phyloP scores from a whole-genome alignment of 352 stramenopile genomes.

The Thalassiosira exigua region DNA sequence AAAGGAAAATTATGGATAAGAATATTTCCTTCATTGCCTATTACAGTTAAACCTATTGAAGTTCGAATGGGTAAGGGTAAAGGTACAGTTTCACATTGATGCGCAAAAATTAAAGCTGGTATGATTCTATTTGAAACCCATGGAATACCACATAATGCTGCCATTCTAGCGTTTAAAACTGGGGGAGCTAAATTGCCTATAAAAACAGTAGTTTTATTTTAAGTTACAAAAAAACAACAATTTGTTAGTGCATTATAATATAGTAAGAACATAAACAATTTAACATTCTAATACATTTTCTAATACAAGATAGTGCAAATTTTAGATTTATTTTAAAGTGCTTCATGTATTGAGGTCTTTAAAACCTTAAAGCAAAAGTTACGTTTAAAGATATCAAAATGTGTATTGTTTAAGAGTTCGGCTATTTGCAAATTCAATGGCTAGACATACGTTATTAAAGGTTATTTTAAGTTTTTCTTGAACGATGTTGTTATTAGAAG shows the following conservation, averaged over 20 bases:
- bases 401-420: no score
- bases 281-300: no score
- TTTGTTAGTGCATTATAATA: no score
- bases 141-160: conserved; percentile 15
- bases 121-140: conserved; percentile 32
- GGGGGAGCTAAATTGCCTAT: conserved; percentile 33
- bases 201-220: conserved; percentile 25
- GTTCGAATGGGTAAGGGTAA: conserved; percentile 43
- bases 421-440: no score
- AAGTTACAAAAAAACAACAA: conserved; percentile 22
- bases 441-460: no score
- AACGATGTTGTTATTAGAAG: no score
- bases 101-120: conserved; percentile 25
- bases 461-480: no score
- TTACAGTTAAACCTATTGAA: conserved; percentile 34
- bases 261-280: conserved; percentile 1
- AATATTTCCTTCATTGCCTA: conserved; percentile 30
- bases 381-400: conserved; percentile 34
- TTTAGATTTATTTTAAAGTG: no score
- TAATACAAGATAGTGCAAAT: conserved; percentile 23
- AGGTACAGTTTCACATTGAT: conserved; percentile 27
- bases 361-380: no score
- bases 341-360: conserved; percentile 33
- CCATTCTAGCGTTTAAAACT: conserved; percentile 32
- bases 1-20: conserved; percentile 38